phyloP scores from a whole-genome alignment of 139 green algal species.

The Gonium pectorale region DNA sequence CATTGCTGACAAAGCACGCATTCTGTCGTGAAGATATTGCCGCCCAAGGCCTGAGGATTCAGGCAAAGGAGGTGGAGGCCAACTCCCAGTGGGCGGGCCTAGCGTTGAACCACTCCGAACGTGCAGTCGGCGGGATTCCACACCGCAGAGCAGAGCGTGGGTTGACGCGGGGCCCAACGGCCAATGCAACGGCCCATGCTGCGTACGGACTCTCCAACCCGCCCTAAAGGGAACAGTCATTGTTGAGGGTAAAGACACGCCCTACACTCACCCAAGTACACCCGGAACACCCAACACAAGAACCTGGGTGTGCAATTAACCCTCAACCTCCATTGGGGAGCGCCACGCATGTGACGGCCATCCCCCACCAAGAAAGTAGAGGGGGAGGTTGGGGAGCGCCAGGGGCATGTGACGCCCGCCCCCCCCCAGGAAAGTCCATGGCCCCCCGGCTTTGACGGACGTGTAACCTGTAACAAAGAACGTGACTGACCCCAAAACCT shows the following conservation, averaged over 20 bases:
- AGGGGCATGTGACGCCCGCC: no score
- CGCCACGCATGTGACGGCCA: not conserved
- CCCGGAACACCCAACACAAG: not conserved
- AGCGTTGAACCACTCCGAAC: not conserved
- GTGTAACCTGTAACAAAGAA: no score
- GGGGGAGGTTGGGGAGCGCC: no score
- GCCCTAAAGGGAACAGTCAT: not conserved
- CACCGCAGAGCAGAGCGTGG: not conserved
- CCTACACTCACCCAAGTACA: not conserved
- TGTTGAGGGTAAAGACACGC: not conserved
- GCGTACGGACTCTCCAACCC: not conserved
- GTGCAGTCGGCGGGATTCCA: not conserved
- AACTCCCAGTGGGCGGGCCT: not conserved
- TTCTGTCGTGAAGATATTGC: no score
- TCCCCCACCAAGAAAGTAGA: not conserved
- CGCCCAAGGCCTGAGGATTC: not conserved
- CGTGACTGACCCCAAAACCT: no score
- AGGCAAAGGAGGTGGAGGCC: not conserved
- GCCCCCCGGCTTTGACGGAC: no score
- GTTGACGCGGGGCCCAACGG: not conserved
- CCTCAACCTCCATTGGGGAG: not conserved
- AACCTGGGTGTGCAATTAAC: not conserved
- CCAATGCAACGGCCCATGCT: not conserved
- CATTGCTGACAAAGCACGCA: no score
- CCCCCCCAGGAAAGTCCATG: no score